Evolutionary conservation across 1,139 yeast genomes (phyloP), one percentile per base, ranked within the genome.

Genomic region (Protomyces gravidus): DNA sequence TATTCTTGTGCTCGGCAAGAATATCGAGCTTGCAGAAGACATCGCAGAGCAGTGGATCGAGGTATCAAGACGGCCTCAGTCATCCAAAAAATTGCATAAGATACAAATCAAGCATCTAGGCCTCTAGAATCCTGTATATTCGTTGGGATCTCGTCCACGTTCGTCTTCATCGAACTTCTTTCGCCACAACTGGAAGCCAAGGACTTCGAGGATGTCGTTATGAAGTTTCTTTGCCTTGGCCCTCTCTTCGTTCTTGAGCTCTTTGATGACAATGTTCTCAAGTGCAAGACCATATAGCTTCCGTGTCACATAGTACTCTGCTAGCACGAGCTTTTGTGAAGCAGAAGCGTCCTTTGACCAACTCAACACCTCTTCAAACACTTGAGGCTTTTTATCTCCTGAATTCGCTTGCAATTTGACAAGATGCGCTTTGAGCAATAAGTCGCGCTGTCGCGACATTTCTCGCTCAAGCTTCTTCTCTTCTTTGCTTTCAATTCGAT

Each of bases 231-330:
- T 33, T 7, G 52, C 50, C 50, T 52, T 50, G 25, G 47, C 11
- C 33, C 33, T 45, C 25, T 61, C 62, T 15, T 42, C 42, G 21
- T 46, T 45, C 17, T 48, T 40, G 25, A 60, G 46, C 21, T 59
- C 55, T 17, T 39, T 57, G 28, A 46, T 48, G 23, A 32, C 50
- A 11, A 53, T 39, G 9, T 45, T 55, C 23, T 55, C 50, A n/a
- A 61, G 50, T 5, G 63, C 63, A 11, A 42, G 55, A 19, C 62
- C 63, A 32, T 25, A 58, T 27, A 39, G 32, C 42, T 59, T 49
- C 9, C 45, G 25, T 28, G 50, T 19, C n/a, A 55, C 15, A 15
- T 30, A 48, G 21, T 28, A 19, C 42, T 51, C 39, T 17, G 55
- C 56, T 5, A 42, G 48, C 19, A 36, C 23, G 21, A 36, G 23